Conservation (phyloP, 23 red algal genomes). For the Gracilariopsis chorda region DNA sequence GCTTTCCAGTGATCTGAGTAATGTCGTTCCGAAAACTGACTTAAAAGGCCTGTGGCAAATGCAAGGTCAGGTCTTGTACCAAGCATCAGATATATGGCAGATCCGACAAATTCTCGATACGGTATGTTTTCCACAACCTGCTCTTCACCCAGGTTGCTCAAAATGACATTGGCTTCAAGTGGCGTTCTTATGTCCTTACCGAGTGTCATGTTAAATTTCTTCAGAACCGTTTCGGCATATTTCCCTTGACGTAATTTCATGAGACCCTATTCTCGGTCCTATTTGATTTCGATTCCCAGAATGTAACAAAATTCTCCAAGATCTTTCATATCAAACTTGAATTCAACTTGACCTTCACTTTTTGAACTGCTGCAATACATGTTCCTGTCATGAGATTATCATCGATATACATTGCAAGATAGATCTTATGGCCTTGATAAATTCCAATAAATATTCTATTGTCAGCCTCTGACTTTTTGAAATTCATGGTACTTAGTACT, state of each 20-base stretch:
- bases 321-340: neutral
- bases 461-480: neutral
- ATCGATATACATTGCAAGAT: neutral
- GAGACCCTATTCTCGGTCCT: neutral
- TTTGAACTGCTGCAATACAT: neutral
- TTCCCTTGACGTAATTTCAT: neutral
- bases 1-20: neutral
- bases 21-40: neutral
- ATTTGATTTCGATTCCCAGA: neutral
- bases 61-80: neutral
- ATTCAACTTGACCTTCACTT: neutral
- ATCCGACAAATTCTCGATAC: neutral
- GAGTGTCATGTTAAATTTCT: neutral
- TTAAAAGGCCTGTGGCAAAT: neutral
- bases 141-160: neutral
- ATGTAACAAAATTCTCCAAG: neutral
- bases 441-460: neutral
- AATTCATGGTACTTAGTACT: neutral
- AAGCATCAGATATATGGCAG: neutral
- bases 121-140: neutral
- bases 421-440: neutral
- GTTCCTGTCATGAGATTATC: neutral
- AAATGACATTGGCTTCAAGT: neutral
- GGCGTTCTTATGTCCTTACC: neutral
- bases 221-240: neutral